Conservation (phyloP, 768 basidiomycete species). For the Pleurotus ostreatus region DNA sequence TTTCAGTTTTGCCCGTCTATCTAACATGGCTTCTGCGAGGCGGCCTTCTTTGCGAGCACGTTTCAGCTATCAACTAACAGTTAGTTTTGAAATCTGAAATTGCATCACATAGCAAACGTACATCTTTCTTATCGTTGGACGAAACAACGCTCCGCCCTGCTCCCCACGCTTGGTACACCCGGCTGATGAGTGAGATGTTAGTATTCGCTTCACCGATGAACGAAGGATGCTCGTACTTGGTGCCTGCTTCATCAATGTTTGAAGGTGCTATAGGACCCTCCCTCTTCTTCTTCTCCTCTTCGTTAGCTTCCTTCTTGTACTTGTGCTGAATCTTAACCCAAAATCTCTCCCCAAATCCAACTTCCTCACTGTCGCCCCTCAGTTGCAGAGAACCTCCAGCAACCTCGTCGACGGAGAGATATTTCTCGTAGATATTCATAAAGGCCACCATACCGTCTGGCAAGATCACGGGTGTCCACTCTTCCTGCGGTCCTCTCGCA, state of each 20-base stretch:
- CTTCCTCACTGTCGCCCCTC: constrained; percentile 80
- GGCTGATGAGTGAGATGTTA: constrained; percentile 33
- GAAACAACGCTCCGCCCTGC: constrained; percentile 73
- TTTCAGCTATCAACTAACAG: constrained; percentile 51
- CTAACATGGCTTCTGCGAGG: constrained; percentile 75
- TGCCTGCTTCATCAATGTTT: constrained; percentile 65
- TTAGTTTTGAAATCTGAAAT: not conserved
- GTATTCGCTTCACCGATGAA: no score
- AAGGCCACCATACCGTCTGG: constrained; percentile 86
- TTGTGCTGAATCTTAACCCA: constrained; percentile 88
- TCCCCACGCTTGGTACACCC: constrained; percentile 80
- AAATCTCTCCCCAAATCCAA: constrained; percentile 83
- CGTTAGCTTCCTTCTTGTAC: constrained; percentile 79
- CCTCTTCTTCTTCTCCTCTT: constrained; percentile 73
- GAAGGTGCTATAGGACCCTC: constrained; percentile 48
- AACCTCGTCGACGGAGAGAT: constrained; percentile 79
- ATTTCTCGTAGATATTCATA: constrained; percentile 87
- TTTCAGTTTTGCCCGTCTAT: constrained; percentile 79
- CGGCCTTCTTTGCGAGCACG: constrained; percentile 74
- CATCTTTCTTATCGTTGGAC: constrained; percentile 68
- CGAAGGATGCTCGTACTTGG: constrained; percentile 53
- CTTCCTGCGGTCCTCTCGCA: constrained; percentile 89
- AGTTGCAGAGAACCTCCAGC: constrained; percentile 78
- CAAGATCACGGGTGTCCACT: constrained; percentile 83
- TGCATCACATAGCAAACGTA: constrained; percentile 23